phyloP scores from a whole-genome alignment of 1,139 yeast genomes.

The Geotrichum bryndzae region DNA sequence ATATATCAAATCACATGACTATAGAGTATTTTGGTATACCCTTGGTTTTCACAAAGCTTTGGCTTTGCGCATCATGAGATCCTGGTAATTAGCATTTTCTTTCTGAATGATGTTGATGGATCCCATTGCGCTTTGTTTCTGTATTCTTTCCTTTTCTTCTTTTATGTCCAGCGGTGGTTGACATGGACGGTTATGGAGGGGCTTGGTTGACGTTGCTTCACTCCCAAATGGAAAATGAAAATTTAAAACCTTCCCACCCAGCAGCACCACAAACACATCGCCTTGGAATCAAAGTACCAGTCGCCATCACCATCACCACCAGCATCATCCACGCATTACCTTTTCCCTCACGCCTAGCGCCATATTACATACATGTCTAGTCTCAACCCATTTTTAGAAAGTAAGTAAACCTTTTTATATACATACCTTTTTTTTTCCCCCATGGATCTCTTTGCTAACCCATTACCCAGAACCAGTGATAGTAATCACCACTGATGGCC shows the following conservation, averaged over 20 bases:
- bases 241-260: background rate
- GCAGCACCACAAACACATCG: background rate
- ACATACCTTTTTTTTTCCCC: background rate
- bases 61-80: too few species aligned
- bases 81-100: too few species aligned
- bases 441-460: background rate
- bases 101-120: too few species aligned
- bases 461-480: constrained; percentile 11
- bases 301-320: background rate
- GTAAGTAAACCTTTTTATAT: constrained; percentile 3
- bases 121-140: too few species aligned
- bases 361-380: constrained; percentile 9
- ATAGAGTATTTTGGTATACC: too few species aligned
- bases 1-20: too few species aligned
- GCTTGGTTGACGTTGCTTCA: background rate
- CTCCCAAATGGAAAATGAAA: background rate
- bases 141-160: too few species aligned
- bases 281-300: background rate
- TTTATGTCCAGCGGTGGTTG: too few species aligned
- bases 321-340: background rate
- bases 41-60: too few species aligned
- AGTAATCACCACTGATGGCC: constrained; percentile 18
- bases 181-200: too few species aligned
- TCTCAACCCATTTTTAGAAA: constrained; percentile 11
- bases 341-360: background rate